Base-by-base conservation (phyloP, 108 stramenopile genomes). In the Cyclotella atomus region DNA sequence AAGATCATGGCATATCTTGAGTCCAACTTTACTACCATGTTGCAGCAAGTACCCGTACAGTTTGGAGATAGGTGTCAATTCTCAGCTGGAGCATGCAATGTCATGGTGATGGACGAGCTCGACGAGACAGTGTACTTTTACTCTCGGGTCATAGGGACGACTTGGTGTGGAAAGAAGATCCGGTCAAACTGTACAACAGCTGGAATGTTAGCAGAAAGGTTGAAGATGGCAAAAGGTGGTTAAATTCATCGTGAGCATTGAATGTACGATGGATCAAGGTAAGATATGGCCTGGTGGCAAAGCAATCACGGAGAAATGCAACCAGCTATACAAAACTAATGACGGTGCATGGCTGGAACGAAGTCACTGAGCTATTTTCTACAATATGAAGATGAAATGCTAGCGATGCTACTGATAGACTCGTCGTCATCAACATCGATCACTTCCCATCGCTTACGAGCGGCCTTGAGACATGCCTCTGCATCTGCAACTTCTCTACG, bases 101-200 rank as follows among this genome's bases (percentile, higher is more conserved):
- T 49, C n/a, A 4, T n/a, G 4, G 47, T 49, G 4, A 17, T 49
- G n/a, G 47, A 49, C n/a, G 47, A 49, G 47, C 9, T n/a, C 4
- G 47, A 49, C n/a, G 47, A 49, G n/a, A 49, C 47, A 10, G n/a
- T 49, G 4, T 49, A 49, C n/a, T 49, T 49, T 49, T 49, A 49
- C n/a, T 49, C 47, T 10, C 9, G 47, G 47, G 4, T 49, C 4
- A 12, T 49, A 17, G 47, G 47, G n/a, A 49, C 47, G 4, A 12
- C 17, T 12, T 49, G 47, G 47, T 49, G 47, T 49, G 47, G 47
- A n/a, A 49, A 49, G n/a, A 10, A 49, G n/a, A 19, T 49, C 38
- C 38, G 38, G 12, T 9, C 38, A 7, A 41, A 41, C 12, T 41
- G 38, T 41, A 41, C 38, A 9, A 41, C 38, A 9, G 9, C 7